These are phyloP conservation scores for Neurospora tetraspora DNA, from an alignment of 495 filamentous ascomycete species.

Conservation along the genomic window DNA sequence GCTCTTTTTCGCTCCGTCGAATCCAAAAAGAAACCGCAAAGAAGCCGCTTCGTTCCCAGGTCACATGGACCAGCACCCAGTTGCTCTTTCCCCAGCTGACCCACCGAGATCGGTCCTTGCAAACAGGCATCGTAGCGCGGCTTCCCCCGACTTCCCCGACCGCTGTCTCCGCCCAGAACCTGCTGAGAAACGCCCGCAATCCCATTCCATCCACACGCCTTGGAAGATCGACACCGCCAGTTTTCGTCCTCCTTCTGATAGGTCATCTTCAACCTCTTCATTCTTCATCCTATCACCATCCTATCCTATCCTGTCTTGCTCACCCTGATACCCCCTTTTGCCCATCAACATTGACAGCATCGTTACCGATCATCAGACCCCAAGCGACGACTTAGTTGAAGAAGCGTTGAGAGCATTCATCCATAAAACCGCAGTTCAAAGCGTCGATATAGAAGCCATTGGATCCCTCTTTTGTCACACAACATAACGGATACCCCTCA, in stretches of 20 bases:
- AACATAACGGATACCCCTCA: background rate
- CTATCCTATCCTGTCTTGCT: background rate
- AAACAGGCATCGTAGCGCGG: slow-evolving; percentile 11
- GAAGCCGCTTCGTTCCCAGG: background rate
- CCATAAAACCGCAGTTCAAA: background rate
- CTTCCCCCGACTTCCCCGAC: background rate
- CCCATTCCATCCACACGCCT: background rate
- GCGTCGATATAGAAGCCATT: background rate
- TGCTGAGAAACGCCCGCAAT: background rate
- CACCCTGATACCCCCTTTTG: background rate
- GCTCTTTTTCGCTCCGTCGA: background rate
- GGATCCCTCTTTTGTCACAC: background rate
- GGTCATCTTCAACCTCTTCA: background rate
- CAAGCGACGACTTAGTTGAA: background rate
- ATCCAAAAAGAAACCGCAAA: background rate
- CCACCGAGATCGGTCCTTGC: slow-evolving; percentile 17
- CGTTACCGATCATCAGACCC: background rate
- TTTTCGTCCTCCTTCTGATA: background rate
- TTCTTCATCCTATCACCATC: background rate
- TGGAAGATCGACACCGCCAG: background rate
- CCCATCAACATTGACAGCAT: background rate
- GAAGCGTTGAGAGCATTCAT: background rate
- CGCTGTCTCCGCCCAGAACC: background rate
- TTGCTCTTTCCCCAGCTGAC: slow-evolving; percentile 9
- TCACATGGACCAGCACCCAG: slow-evolving; percentile 10